Conservation (phyloP, 2,329 filamentous ascomycete genomes). For the Pestalotiopsis sp. region DNA sequence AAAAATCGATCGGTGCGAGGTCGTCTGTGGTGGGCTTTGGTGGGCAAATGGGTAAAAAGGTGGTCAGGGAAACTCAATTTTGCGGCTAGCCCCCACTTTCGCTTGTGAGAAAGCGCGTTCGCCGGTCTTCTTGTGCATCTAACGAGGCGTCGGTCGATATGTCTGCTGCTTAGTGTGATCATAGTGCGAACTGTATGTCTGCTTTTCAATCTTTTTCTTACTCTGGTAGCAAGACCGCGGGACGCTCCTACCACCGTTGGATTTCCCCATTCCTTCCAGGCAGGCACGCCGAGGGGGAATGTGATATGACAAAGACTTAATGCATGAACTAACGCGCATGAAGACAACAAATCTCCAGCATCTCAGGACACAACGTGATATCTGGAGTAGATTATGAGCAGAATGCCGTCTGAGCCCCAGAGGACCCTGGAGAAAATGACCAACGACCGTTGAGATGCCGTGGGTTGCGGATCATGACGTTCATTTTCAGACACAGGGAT, state of each 20-base stretch:
- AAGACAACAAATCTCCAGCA: background rate
- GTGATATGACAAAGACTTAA: background rate
- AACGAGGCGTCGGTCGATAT: background rate
- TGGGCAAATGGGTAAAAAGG: background rate
- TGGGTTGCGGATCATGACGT: conserved; percentile 8
- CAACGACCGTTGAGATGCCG: conserved; percentile 8
- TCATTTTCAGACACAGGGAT: conserved; percentile 5
- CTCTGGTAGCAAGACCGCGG: background rate
- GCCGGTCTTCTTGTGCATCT: background rate
- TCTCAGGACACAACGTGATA: background rate
- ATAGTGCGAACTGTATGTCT: background rate
- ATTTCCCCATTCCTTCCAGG: background rate
- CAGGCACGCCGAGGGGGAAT: background rate
- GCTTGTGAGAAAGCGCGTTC: background rate
- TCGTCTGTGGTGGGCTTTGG: background rate
- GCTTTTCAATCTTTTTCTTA: background rate
- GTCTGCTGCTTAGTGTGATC: background rate
- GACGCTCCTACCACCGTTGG: background rate
- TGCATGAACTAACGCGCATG: background rate
- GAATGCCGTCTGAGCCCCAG: background rate
- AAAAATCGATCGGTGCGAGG: background rate
- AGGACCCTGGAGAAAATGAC: background rate
- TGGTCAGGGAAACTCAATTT: background rate
- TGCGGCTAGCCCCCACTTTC: background rate
- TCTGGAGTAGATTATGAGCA: background rate